Evolutionary conservation across 495 filamentous ascomycete genomes (phyloP), one percentile per base, ranked within the genome.

Genomic region (Achaetomiella virescens): DNA sequence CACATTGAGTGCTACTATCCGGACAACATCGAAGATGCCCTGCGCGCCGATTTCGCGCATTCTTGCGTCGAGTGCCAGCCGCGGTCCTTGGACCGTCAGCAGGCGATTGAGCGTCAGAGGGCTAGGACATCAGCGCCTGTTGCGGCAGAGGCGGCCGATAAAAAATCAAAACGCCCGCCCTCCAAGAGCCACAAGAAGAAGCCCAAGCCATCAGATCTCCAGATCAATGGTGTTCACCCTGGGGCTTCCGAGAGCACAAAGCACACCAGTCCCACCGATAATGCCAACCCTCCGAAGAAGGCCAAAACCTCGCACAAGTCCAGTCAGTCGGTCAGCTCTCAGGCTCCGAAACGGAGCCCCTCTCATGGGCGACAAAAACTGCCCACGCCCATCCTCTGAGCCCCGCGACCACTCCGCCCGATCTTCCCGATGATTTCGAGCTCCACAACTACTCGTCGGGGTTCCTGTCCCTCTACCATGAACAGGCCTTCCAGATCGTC

Each of bases 1-100:
- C 93, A 99, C 72, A 91, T 95, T 59, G 82, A 89, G 62, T 99
- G 93, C 73, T 97, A 96, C 72, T 95, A 96, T 67, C 84, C 87
- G 47, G 75, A 82, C 48, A 80, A 78, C 47, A 66, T 77, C 52
- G 79, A 82, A 35, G 85, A 95, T 42, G 92, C 89, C 37, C 80
- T 88, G 20, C 80, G 84, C 61, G 70, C 74, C 37, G 77, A 79
- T 43, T 83, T 84, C 61, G 67, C 75, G 20, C 95, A 99, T 72
- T 85, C 84, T 61, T 99, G 93, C 72, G 79, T 79, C 50, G 90
- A 93, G 57, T 99, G 93, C 72, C 76, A 84, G 55, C 90, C 92
- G 17, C 79, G 90, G 59, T 63, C 64, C 41, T 63, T 96, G 61
- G 88, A 97, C 68, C 70, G 72, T 38, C 79, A 85, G 60, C 75